Conservation (phyloP, 129 eudicot genomes). For the Cynara cardunculus region DNA sequence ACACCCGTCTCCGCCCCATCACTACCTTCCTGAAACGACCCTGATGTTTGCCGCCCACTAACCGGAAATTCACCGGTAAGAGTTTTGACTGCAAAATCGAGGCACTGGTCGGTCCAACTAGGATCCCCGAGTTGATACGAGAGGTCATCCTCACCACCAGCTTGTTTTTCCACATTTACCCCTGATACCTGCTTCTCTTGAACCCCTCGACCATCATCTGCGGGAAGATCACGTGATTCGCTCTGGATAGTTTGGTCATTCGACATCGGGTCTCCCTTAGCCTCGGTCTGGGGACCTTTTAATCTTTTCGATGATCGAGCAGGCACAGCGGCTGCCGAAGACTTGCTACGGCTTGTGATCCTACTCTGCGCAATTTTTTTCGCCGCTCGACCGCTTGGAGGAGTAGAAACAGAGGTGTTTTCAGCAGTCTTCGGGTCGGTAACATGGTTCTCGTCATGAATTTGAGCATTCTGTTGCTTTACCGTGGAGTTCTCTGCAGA, state of each 20-base stretch:
- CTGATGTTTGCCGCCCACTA: constrained; percentile 33
- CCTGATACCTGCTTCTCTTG: constrained; percentile 30
- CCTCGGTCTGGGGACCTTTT: constrained; percentile 36
- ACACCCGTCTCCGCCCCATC: constrained; percentile 28
- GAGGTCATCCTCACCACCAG: constrained; percentile 26
- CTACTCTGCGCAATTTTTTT: constrained; percentile 22
- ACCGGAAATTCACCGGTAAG: constrained; percentile 56
- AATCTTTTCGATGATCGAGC: constrained; percentile 58
- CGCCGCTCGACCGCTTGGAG: constrained; percentile 18
- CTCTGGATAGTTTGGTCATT: constrained; percentile 30
- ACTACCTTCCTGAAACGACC: constrained; percentile 15
- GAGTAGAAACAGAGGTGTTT: constrained; percentile 16
- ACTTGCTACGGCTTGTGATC: constrained; percentile 4
- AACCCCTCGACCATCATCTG: constrained; percentile 4
- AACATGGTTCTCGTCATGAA: background rate
- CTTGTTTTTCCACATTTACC: constrained; percentile 29
- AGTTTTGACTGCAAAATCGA: constrained; percentile 77
- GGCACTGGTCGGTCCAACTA: constrained; percentile 65
- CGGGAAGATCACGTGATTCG: constrained; percentile 3
- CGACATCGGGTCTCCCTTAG: background rate
- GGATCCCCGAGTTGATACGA: constrained; percentile 41
- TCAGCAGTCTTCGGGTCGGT: constrained; percentile 20
- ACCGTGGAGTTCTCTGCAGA: constrained; percentile 17
- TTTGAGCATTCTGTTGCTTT: background rate
- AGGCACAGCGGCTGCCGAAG: constrained; percentile 2